Evolutionary conservation across 2,329 filamentous ascomycete species (phyloP).

Genomic region (Albifimbria verrucaria): DNA sequence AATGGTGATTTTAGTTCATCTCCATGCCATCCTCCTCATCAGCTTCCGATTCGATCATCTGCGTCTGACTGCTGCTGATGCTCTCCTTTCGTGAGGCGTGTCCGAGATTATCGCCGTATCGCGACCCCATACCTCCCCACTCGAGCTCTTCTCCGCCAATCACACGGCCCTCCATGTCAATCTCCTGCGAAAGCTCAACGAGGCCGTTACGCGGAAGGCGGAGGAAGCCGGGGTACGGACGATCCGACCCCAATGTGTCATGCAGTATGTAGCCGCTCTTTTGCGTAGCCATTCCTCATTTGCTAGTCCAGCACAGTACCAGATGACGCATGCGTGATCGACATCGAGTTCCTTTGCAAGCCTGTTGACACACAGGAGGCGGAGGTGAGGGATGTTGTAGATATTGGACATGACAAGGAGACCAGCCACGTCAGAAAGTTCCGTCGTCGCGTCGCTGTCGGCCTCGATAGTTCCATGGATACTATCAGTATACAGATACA

Average conservation of each 20-base stretch:
- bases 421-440: conserved; percentile 83
- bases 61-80: conserved; percentile 56
- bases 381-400: conserved; percentile 92
- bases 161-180: conserved; percentile 88
- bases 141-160: conserved; percentile 81
- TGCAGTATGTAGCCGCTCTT: conserved; percentile 81
- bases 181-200: conserved; percentile 88
- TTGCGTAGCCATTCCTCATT: conserved; percentile 92
- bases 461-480: conserved; percentile 57
- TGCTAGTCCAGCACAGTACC: conserved; percentile 88
- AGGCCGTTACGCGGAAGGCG: conserved; percentile 74
- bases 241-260: conserved; percentile 91
- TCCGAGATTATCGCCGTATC: conserved; percentile 39
- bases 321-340: conserved; percentile 91
- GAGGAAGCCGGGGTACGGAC: conserved; percentile 84
- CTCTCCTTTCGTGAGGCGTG: conserved; percentile 52
- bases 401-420: conserved; percentile 97
- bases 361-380: conserved; percentile 85
- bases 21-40: conserved; percentile 65
- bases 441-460: conserved; percentile 69
- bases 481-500: conserved; percentile 95
- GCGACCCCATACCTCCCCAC: conserved; percentile 43
- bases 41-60: conserved; percentile 53
- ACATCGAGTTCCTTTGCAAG: conserved; percentile 89
- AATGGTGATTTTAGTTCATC: conserved; percentile 34